A percentile compares a stretch with the other conserved stretches of the same genome.
Conservation (phyloP, 2,329 filamentous ascomycete genomes). For the Claviceps sp. region DNA sequence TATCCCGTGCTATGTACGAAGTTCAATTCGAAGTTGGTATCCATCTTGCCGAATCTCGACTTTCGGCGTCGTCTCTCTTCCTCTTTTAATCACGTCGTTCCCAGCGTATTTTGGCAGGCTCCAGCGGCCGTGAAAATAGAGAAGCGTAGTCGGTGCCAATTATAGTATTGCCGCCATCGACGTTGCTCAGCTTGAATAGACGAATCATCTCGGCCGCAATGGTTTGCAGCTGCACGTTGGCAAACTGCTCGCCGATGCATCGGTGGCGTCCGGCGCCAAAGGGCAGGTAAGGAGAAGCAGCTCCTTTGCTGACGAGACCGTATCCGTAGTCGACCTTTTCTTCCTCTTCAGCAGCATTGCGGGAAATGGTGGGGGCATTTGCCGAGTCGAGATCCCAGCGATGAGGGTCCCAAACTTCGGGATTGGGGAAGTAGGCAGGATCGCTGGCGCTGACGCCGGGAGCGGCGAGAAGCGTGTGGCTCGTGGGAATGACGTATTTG, state of each 20-base stretch:
- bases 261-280: constrained; percentile 88
- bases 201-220: constrained; percentile 68
- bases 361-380: constrained; percentile 34
- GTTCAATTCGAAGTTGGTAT: neutral
- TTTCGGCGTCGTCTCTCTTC: neutral
- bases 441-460: constrained; percentile 69
- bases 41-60: neutral
- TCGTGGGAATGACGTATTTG: constrained; percentile 67
- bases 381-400: constrained; percentile 64
- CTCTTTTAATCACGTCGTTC: constrained; percentile 44
- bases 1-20: neutral
- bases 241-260: constrained; percentile 95
- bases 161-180: constrained; percentile 55
- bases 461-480: constrained; percentile 70
- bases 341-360: constrained; percentile 38
- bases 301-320: constrained; percentile 82
- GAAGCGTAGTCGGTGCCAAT: constrained; percentile 56
- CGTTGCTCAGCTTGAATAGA: constrained; percentile 65
- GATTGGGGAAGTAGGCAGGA: constrained; percentile 66
- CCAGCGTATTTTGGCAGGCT: constrained; percentile 61
- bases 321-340: constrained; percentile 90
- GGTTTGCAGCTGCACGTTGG: constrained; percentile 80
- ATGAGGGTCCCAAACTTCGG: constrained; percentile 76
- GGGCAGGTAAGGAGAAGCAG: constrained; percentile 78
- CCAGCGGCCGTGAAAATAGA: constrained; percentile 60